Percentiles rank a stretch among this genome's conserved stretches.
Evolutionary conservation across 805 yeast genomes (phyloP).

Genomic region (Saccharomycopsis sp.): DNA sequence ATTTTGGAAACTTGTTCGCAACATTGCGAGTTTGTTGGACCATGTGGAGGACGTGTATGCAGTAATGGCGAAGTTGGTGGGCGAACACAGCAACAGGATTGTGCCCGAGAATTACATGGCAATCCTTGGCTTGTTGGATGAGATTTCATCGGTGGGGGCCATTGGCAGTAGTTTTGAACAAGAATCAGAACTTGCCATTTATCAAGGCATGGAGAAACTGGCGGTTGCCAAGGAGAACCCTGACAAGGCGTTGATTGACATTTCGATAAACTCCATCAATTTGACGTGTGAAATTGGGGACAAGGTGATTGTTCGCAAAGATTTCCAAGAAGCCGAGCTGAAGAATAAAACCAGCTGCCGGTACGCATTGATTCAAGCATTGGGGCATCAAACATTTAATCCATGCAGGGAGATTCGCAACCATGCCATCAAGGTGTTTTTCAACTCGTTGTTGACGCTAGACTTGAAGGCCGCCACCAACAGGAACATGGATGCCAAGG

Average conservation of each 20-base stretch:
- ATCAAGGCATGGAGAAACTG: slow-evolving; percentile 30
- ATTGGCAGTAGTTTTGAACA: slow-evolving; percentile 71
- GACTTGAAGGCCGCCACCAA: slow-evolving; percentile 27
- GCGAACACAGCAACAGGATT: slow-evolving; percentile 29
- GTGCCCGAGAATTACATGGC: slow-evolving; percentile 48
- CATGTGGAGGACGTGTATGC: slow-evolving; percentile 37
- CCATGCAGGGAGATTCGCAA: slow-evolving; percentile 73
- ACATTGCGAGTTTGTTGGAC: slow-evolving; percentile 36
- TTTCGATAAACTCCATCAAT: slow-evolving; percentile 53
- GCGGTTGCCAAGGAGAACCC: slow-evolving; percentile 36
- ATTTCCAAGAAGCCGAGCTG: slow-evolving; percentile 30
- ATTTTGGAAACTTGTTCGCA: slow-evolving; percentile 48
- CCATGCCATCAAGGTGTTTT: slow-evolving; percentile 55
- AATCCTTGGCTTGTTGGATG: slow-evolving; percentile 64
- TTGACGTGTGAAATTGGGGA: slow-evolving; percentile 47
- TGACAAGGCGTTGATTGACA: slow-evolving; percentile 44
- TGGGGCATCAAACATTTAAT: slow-evolving; percentile 82
- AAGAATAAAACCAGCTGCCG: slow-evolving; percentile 28
- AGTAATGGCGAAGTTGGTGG: slow-evolving; percentile 37
- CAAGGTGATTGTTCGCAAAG: slow-evolving; percentile 28
- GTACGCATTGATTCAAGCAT: slow-evolving; percentile 63
- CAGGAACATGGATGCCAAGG: slow-evolving; percentile 38
- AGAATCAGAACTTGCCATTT: slow-evolving; percentile 36
- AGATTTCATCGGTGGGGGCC: slow-evolving; percentile 73
- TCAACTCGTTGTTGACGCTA: slow-evolving; percentile 40